Conservation (phyloP, 106 monocot genomes). For the Dendrobium huoshanense region DNA sequence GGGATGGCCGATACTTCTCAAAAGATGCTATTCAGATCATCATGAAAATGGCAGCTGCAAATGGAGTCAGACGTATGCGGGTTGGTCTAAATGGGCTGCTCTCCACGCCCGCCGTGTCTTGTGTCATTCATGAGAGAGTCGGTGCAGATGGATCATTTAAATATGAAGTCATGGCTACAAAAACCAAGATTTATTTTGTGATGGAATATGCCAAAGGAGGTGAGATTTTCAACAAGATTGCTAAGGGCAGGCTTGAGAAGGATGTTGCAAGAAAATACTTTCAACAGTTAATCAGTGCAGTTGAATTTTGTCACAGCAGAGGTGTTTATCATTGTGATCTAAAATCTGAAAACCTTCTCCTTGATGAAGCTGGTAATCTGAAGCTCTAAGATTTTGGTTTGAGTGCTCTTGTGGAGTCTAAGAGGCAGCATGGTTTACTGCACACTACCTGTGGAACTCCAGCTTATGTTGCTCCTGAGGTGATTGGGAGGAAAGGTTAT, state of each 20-base stretch:
- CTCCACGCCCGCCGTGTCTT: slow-evolving; percentile 95
- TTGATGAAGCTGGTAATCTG: slow-evolving; percentile 51
- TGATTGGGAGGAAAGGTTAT: slow-evolving; percentile 35
- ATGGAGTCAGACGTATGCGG: slow-evolving; percentile 94
- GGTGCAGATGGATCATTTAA: slow-evolving; percentile 50
- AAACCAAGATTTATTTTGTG: slow-evolving; percentile 37
- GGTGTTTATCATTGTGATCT: slow-evolving; percentile 62
- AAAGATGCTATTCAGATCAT: slow-evolving; percentile 99
- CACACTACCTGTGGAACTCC: slow-evolving; percentile 70
- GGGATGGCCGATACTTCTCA: slow-evolving; percentile 97
- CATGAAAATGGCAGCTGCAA: slow-evolving; percentile 92
- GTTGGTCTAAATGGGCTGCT: slow-evolving; percentile 86
- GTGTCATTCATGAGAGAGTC: slow-evolving; percentile 94
- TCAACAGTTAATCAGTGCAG: slow-evolving; percentile 51
- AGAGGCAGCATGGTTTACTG: slow-evolving; percentile 56
- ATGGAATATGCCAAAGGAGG: slow-evolving; percentile 58
- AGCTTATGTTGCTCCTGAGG: slow-evolving; percentile 65
- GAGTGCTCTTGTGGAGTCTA: slow-evolving; percentile 47
- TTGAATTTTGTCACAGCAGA: slow-evolving; percentile 61
- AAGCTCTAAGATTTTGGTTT: slow-evolving; percentile 69
- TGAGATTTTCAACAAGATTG: slow-evolving; percentile 48
- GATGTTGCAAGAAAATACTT: slow-evolving; percentile 53
- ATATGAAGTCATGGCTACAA: slow-evolving; percentile 38
- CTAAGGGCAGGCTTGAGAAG: slow-evolving; percentile 52
- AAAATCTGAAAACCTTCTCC: slow-evolving; percentile 55